Base-by-base conservation (phyloP, 1,284 basidiomycete species). In the Ganoderma meredithae region DNA sequence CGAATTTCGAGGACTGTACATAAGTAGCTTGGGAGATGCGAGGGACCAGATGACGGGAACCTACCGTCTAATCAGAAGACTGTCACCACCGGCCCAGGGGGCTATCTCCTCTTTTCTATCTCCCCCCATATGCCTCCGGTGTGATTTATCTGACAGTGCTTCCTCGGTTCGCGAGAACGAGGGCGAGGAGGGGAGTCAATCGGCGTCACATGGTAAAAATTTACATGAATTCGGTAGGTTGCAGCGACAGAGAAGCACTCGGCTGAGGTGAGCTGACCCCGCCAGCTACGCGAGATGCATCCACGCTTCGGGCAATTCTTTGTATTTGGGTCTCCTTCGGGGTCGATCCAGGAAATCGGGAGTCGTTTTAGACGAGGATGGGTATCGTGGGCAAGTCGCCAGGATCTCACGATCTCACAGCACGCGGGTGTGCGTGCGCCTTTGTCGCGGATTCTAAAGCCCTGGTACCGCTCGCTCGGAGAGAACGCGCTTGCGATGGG, bases 381-480 rank as follows among this genome's bases (percentile, higher is more conserved):
- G 41, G 58, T 31, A 56, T 58, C 39, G 44, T 33, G 44, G 33
- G 47, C 52, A 22, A n/a, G 44, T 49, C 15, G 56, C 33, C 25
- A 40, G 62, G 40, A 67, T 67, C 66, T 67, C 66, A 67, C 66
- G 66, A 67, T 67, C 66, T 67, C 19, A 39, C 31, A 31, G 47
- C 60, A 49, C 43, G 65, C 33, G 53, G 22, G 31, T 19, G 58
- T 47, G 44, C 58, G 44, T 52, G 65, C 52, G 47, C 44, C 59
- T 36, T 66, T 52, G 62, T 62, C 60, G 65, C 65, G 60, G 55
- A 56, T 56, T 52, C 60, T 41, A 25, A 60, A 61, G 65, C 27
- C 27, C 27, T 49, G 27, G 56, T 17, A 31, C 66, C 66, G 66
- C 55, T 43, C 44, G 56, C 22, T 63, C 47, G 66, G 62, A 25